These are phyloP conservation scores for Termitomyces sp. DNA, from an alignment of 1,284 basidiomycete genomes.

Conservation along the genomic window DNA sequence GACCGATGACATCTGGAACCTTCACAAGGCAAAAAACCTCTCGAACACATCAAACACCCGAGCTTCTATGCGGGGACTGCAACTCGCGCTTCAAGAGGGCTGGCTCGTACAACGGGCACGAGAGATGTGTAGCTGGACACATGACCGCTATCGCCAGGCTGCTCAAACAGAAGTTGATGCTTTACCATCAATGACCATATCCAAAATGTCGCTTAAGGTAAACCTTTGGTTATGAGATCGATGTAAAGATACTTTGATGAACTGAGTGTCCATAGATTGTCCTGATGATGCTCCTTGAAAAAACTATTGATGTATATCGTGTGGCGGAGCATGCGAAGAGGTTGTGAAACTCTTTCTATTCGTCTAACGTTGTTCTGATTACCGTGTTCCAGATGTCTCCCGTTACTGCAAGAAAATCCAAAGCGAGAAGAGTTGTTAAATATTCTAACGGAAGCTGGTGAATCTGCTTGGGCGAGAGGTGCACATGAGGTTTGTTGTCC, in stretches of 20 bases:
- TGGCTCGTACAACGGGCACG: slow-evolving; percentile 66
- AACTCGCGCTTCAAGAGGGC: slow-evolving; percentile 60
- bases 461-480: slow-evolving; percentile 62
- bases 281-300: slow-evolving; percentile 64
- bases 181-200: slow-evolving; percentile 44
- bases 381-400: slow-evolving; percentile 46
- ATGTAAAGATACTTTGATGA: background rate
- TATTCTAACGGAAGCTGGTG: slow-evolving; percentile 61
- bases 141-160: slow-evolving; percentile 68
- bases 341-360: slow-evolving; percentile 26
- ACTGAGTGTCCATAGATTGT: slow-evolving; percentile 43
- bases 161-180: slow-evolving; percentile 53
- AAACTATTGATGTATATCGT: slow-evolving; percentile 54
- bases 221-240: slow-evolving; percentile 7
- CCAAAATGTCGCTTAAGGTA: slow-evolving; percentile 69
- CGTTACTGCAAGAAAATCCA: slow-evolving; percentile 52
- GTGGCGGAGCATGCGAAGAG: slow-evolving; percentile 65
- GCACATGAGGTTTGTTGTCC: slow-evolving; percentile 55
- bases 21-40: slow-evolving; percentile 45
- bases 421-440: slow-evolving; percentile 56
- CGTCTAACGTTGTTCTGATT: background rate
- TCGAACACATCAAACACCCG: slow-evolving; percentile 38
- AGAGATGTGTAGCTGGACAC: slow-evolving; percentile 70
- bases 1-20: slow-evolving; percentile 45
- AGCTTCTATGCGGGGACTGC: slow-evolving; percentile 61